A percentile compares a stretch with the other conserved stretches of the same genome.
Conservation (phyloP, 768 basidiomycete genomes). For the Rhodotorula taiwanensis region DNA sequence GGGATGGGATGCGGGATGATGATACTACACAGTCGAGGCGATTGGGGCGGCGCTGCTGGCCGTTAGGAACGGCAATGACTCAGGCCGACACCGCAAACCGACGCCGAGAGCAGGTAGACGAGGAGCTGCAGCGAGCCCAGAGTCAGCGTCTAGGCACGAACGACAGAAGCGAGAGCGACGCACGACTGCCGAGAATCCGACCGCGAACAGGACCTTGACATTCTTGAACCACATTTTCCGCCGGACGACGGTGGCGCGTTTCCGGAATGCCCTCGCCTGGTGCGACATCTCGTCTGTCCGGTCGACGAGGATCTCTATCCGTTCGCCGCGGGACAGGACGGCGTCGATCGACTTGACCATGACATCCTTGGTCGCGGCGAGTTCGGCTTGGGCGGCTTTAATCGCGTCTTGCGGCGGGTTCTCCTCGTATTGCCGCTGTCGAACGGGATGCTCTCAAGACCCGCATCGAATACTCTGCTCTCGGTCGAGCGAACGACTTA, state of each 20-base stretch:
- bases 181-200: slow-evolving; percentile 47
- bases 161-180: slow-evolving; percentile 44
- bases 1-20: too few relatives aligned
- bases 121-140: slow-evolving; percentile 52
- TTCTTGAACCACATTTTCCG: slow-evolving; percentile 50
- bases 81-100: slow-evolving; percentile 78
- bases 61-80: neutral
- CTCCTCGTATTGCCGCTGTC: slow-evolving; percentile 72
- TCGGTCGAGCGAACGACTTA: neutral
- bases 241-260: slow-evolving; percentile 38
- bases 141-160: neutral
- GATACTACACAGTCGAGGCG: too few relatives aligned
- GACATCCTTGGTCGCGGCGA: slow-evolving; percentile 54
- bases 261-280: slow-evolving; percentile 78
- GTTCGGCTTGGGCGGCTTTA: slow-evolving; percentile 75
- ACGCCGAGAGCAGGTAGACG: slow-evolving; percentile 73
- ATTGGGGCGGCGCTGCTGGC: neutral
- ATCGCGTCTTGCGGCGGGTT: slow-evolving; percentile 77
- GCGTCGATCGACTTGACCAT: slow-evolving; percentile 67
- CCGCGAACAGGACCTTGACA: slow-evolving; percentile 44
- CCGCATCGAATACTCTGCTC: too few relatives aligned
- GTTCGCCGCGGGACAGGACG: slow-evolving; percentile 84
- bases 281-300: slow-evolving; percentile 84
- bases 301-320: slow-evolving; percentile 91
- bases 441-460: too few relatives aligned